Percentiles rank a stretch among this genome's conserved stretches.
phyloP scores from a whole-genome alignment of 1,139 yeast genomes.

The Geotrichum cucujoidarum region DNA sequence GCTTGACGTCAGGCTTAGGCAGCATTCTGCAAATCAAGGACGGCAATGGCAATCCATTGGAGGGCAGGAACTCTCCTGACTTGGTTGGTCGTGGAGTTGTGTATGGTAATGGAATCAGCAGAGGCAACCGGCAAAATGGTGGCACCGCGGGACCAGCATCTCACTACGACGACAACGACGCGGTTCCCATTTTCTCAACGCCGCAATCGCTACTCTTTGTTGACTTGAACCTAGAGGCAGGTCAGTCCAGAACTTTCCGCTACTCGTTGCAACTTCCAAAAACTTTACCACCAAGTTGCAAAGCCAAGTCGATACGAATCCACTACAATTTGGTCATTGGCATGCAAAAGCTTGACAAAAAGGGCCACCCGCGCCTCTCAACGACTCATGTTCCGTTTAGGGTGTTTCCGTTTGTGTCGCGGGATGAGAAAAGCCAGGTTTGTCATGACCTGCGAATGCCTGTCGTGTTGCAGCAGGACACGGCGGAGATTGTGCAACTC shows the following conservation, averaged over 20 bases:
- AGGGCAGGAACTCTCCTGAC: conserved; percentile 13
- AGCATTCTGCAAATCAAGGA: conserved; percentile 22
- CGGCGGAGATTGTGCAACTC: conserved; percentile 21
- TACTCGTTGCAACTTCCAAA: conserved; percentile 51
- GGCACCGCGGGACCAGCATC: neutral
- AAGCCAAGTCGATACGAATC: conserved; percentile 38
- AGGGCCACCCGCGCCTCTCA: conserved; percentile 36
- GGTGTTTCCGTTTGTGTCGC: conserved; percentile 42
- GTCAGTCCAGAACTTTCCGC: conserved; percentile 47
- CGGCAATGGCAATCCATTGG: neutral
- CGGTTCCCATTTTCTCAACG: conserved; percentile 67
- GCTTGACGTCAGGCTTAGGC: conserved; percentile 28
- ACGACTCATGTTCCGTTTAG: conserved; percentile 41
- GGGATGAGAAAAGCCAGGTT: conserved; percentile 29
- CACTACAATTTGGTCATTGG: conserved; percentile 45
- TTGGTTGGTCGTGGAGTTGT: conserved; percentile 5
- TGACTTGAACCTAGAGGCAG: conserved; percentile 52
- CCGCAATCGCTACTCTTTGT: conserved; percentile 74
- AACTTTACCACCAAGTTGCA: conserved; percentile 64
- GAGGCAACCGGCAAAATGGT: neutral
- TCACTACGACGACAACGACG: conserved; percentile 22
- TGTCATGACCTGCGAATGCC: conserved; percentile 29
- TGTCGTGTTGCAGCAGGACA: conserved; percentile 28
- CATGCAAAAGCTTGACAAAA: conserved; percentile 34
- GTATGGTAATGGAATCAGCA: conserved; percentile 10